Evolutionary conservation across 768 basidiomycete species (phyloP).

Genomic region (Tricholoma hemisulphureum): DNA sequence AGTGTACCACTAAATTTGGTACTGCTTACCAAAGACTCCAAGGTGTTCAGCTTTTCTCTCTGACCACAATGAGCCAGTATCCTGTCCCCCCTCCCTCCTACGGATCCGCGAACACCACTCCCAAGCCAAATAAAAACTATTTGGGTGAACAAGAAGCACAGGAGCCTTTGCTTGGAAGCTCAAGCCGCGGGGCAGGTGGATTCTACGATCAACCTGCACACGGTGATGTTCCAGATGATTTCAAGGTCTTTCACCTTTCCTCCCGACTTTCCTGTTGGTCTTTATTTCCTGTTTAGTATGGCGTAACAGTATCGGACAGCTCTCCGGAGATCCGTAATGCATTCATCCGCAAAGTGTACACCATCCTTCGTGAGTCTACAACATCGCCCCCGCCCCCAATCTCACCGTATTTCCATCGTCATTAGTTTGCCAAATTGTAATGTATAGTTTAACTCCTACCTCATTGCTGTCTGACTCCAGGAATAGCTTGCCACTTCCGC

Average conservation of each 20-base stretch:
- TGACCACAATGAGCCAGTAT: slow-evolving; percentile 57
- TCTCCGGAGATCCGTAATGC: slow-evolving; percentile 75
- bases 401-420: slow-evolving; percentile 6
- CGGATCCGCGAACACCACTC: slow-evolving; percentile 37
- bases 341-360: slow-evolving; percentile 90
- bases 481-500: slow-evolving; percentile 68
- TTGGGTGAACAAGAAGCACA: slow-evolving; percentile 33
- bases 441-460: slow-evolving; percentile 12
- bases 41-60: slow-evolving; percentile 7
- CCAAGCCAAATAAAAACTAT: slow-evolving; percentile 29
- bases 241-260: slow-evolving; percentile 58
- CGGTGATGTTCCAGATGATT: slow-evolving; percentile 87
- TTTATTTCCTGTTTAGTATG: slow-evolving; percentile 52
- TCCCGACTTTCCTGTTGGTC: neutral
- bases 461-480: neutral
- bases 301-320: slow-evolving; percentile 76
- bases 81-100: slow-evolving; percentile 65
- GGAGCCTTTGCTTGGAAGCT: slow-evolving; percentile 59
- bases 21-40: neutral
- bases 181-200: slow-evolving; percentile 48
- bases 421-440: slow-evolving; percentile 72
- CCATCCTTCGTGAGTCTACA: slow-evolving; percentile 73
- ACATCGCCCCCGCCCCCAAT: neutral
- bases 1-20: neutral
- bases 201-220: slow-evolving; percentile 71